Evolutionary conservation across 1,284 basidiomycete species (phyloP), one percentile per base, ranked within the genome.

Genomic region (Microbotryum violaceum): DNA sequence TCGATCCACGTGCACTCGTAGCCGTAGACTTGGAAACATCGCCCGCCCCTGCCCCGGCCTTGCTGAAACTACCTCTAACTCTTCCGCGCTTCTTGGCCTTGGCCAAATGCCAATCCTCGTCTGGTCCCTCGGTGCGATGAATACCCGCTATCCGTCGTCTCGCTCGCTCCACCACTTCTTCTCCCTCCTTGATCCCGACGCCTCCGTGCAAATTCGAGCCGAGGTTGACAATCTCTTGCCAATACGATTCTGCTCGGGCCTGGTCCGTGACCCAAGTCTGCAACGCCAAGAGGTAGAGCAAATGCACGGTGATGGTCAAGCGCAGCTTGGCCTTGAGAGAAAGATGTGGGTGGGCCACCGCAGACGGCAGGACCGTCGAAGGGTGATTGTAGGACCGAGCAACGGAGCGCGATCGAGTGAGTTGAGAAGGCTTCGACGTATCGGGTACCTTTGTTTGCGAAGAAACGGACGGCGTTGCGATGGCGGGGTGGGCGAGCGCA

Each of bases 141-240:
- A 63, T 37, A 27, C 48, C 51, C 9, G 58, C 57, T 16, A 71
- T 47, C 8, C 70, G 56, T 23, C 56, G 55, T 47, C 56, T 54
- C 3, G 70, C 68, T 47, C 66, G 58, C 20, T 25, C 47, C 8
- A 70, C 64, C 8, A 71, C 49, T 51, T 70, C 66, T 42, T 71
- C 68, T 4, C 57, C 63, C 33, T 66, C 66, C 37, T 64, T 65
- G 46, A 63, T 66, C 6, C 66, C 64, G 52, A 66, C 55, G 1
- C 49, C 49, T 21, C 57, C 62, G 21, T 31, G 42, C 1, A 50
- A 8, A 25, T 52, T 25, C 47, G 18, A 10, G 62, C 51, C 62
- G 27, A 68, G 37, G n/a, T 31, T 27, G 5, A 57, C 29, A 33
- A 68, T 63, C 20, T 60, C 51, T 2, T n/a, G 20, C 65, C 60